Evolutionary conservation across 768 basidiomycete genomes (phyloP).

Genomic region (Boletus tylopilopsis): DNA sequence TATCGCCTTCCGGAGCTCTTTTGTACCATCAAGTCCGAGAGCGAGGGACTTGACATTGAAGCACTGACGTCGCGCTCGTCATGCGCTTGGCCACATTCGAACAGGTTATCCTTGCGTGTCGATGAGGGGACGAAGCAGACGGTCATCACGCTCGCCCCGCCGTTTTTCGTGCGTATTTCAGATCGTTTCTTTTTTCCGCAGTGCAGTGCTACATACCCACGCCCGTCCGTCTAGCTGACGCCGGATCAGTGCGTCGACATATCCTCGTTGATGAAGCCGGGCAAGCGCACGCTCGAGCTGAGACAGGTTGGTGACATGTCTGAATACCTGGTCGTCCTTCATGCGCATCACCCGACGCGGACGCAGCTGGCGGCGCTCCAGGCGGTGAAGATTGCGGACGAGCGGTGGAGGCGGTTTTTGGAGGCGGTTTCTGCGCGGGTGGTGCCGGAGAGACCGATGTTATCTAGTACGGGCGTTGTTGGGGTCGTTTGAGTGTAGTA

Average conservation of each 20-base stretch:
- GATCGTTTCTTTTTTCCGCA: neutral
- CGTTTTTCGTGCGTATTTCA: slow-evolving; percentile 34
- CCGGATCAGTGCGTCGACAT: slow-evolving; percentile 50
- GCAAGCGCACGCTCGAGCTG: slow-evolving; percentile 43
- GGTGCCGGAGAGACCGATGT: neutral
- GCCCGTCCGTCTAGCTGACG: slow-evolving; percentile 34
- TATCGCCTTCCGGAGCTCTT: slow-evolving; percentile 34
- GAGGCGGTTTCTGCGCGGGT: slow-evolving; percentile 12
- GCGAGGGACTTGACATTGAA: slow-evolving; percentile 13
- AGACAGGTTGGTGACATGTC: slow-evolving; percentile 42
- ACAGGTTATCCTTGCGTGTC: slow-evolving; percentile 15
- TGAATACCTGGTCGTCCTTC: slow-evolving; percentile 43
- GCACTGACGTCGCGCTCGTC: slow-evolving; percentile 23
- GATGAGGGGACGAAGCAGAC: slow-evolving; percentile 5
- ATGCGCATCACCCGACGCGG: slow-evolving; percentile 47
- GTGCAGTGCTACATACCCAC: neutral
- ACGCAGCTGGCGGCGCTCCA: slow-evolving; percentile 37
- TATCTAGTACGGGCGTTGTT: neutral
- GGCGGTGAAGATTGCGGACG: slow-evolving; percentile 6
- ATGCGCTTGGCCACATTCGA: slow-evolving; percentile 44
- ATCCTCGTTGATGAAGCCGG: slow-evolving; percentile 39
- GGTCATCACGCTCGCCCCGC: slow-evolving; percentile 24
- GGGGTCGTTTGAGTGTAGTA: neutral
- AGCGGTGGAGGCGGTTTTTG: slow-evolving; percentile 22
- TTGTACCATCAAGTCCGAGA: slow-evolving; percentile 12